Percentiles rank a stretch among this genome's conserved stretches.
phyloP scores from a whole-genome alignment of 306 rosid genomes.

The Dryas drummondii region DNA sequence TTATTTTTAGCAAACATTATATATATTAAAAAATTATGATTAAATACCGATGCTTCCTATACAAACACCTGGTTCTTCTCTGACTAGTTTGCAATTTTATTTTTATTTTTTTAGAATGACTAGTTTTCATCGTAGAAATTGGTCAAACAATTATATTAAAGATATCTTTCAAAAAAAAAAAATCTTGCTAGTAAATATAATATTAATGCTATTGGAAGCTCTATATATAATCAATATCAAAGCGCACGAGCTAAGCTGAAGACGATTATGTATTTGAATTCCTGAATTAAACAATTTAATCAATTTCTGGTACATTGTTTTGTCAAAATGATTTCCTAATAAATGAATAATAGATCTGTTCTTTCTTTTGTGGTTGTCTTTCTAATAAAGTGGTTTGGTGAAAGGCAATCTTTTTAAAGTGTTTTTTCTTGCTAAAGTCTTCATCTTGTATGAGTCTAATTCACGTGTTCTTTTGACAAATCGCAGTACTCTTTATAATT shows the following conservation, averaged over 20 bases:
- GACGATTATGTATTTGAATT: too few species aligned
- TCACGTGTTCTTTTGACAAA: constrained; percentile 12
- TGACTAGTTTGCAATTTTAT: background rate
- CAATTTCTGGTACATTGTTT: too few species aligned
- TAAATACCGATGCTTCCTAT: too few species aligned
- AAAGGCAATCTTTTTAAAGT: background rate
- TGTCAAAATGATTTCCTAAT: too few species aligned
- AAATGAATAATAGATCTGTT: background rate
- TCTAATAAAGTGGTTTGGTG: background rate
- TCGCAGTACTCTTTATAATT: background rate
- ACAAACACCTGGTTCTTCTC: background rate
- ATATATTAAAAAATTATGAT: too few species aligned
- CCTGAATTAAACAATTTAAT: too few species aligned
- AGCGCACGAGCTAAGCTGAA: background rate
- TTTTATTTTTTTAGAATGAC: background rate
- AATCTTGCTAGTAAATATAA: background rate
- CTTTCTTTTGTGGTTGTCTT: background rate
- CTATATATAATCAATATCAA: background rate
- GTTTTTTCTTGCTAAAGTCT: background rate
- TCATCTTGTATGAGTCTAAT: background rate
- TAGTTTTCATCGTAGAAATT: background rate
- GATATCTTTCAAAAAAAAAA: background rate
- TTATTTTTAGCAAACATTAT: background rate
- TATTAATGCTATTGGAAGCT: background rate
- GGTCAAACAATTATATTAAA: background rate